These are phyloP conservation scores for Phialophora macrospora DNA, from an alignment of 2,329 filamentous ascomycete genomes.

Conservation along the genomic window DNA sequence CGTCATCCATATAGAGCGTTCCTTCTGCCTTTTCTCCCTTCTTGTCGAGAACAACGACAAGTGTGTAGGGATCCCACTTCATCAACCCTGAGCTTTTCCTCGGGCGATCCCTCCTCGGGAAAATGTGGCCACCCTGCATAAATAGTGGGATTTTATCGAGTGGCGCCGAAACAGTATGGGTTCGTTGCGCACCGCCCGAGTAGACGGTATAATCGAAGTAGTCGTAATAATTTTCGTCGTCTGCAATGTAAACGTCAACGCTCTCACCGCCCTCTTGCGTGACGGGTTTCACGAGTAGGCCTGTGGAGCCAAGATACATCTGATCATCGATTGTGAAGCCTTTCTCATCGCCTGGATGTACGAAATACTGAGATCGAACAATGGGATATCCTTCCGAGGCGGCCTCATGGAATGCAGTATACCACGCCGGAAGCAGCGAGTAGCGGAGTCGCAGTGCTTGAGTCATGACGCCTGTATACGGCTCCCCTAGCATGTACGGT, in stretches of 20 bases:
- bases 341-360: slow-evolving; percentile 80
- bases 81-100: slow-evolving; percentile 85
- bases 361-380: slow-evolving; percentile 89
- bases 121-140: slow-evolving; percentile 90
- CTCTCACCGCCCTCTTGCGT: slow-evolving; percentile 74
- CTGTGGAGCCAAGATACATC: slow-evolving; percentile 85
- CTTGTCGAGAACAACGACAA: slow-evolving; percentile 74
- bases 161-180: slow-evolving; percentile 72
- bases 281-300: slow-evolving; percentile 90
- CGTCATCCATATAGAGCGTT: slow-evolving; percentile 88
- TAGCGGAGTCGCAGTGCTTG: slow-evolving; percentile 88
- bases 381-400: slow-evolving; percentile 83
- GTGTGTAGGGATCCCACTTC: slow-evolving; percentile 93
- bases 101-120: slow-evolving; percentile 85
- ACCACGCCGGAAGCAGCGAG: slow-evolving; percentile 88
- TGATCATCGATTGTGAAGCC: slow-evolving; percentile 93
- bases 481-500: slow-evolving; percentile 84
- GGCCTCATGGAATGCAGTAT: slow-evolving; percentile 93
- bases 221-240: slow-evolving; percentile 89
- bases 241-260: slow-evolving; percentile 83
- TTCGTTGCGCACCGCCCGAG: slow-evolving; percentile 68
- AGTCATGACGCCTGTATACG: slow-evolving; percentile 83
- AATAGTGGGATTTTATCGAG: slow-evolving; percentile 86
- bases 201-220: slow-evolving; percentile 87
- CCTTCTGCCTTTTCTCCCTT: slow-evolving; percentile 72